Base-by-base conservation (phyloP, 345 rosid species). In the Heritiera littoralis region DNA sequence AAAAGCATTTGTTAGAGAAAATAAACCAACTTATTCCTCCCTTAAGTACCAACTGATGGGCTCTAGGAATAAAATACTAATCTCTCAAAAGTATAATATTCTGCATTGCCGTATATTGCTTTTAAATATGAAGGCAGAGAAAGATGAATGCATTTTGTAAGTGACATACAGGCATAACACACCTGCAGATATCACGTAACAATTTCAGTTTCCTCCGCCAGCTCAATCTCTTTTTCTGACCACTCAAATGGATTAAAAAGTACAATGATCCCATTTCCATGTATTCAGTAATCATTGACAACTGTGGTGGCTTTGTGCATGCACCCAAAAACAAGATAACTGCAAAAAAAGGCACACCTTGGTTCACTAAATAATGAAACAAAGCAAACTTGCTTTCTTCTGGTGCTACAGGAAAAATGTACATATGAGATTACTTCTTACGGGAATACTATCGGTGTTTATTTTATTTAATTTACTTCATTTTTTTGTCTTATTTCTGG, bases 181-280 rank as follows among this genome's bases (percentile, higher is more conserved):
- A 97, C 98, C 98, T 92, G 98, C 99, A 93, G 75, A 97, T 93
- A 85, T 97, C 99, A 54, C 93, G 92, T 83, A 94, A 84, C 97
- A 97, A 93, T 85, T 91, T 94, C 56, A 97, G 89, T 87, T 83
- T 88, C 86, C 91, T 88, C 55, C 94, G 87, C 99, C 98, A 90
- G 83, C 85, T 94, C 80, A 93, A 89, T 86, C 85, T 91, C 84
- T 89, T 97, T 82, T 94, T 97, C 83, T 93, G 98, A 80, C 97
- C 94, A 81, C 97, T 94, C 77, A 82, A 78, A 83, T 93, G 98
- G 80, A 97, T 94, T 86, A 94, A 85, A 88, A 87, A 81, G 81
- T 92, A 93, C 83, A 94, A 83, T 40, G 99, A 94, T 66, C 98
- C 98, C 95, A 90, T 88, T 85, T 97, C 99, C 98, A 97, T 94